These are phyloP conservation scores for Pistacia integerrima DNA, from an alignment of 345 rosid species.

Conservation along the genomic window DNA sequence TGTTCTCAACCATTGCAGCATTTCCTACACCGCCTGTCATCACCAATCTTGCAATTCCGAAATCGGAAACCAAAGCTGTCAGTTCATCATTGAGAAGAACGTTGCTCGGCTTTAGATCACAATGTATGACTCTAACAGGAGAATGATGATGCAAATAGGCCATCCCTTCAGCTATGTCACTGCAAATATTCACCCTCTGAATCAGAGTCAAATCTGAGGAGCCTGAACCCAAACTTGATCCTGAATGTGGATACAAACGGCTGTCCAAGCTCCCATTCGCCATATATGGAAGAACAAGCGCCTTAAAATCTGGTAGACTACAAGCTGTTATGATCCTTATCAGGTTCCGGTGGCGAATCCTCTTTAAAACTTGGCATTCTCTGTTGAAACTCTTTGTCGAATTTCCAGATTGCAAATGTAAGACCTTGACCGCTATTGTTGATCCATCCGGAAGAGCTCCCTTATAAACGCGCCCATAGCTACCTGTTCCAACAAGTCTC, in stretches of 20 bases:
- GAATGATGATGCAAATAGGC: slow-evolving; percentile 65
- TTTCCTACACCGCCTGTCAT: slow-evolving; percentile 26
- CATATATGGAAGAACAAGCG: slow-evolving; percentile 56
- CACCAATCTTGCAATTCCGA: slow-evolving; percentile 54
- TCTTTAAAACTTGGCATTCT: slow-evolving; percentile 56
- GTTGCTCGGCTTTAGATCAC: slow-evolving; percentile 59
- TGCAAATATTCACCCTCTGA: slow-evolving; percentile 55
- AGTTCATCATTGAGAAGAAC: slow-evolving; percentile 65
- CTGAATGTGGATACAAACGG: slow-evolving; percentile 46
- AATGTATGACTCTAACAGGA: slow-evolving; percentile 53
- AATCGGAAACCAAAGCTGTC: slow-evolving; percentile 62
- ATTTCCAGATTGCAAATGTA: slow-evolving; percentile 43
- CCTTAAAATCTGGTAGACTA: slow-evolving; percentile 60
- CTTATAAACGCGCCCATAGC: slow-evolving; percentile 47
- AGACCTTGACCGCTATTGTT: slow-evolving; percentile 40
- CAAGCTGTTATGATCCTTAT: slow-evolving; percentile 57
- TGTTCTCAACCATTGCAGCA: slow-evolving; percentile 28
- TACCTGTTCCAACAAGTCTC: slow-evolving; percentile 48
- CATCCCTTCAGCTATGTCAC: slow-evolving; percentile 59
- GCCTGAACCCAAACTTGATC: slow-evolving; percentile 30
- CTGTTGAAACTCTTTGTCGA: slow-evolving; percentile 53
- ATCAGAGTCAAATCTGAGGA: slow-evolving; percentile 45
- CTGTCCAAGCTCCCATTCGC: slow-evolving; percentile 54
- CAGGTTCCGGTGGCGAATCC: slow-evolving; percentile 55
- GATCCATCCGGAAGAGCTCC: slow-evolving; percentile 52